Evolutionary conservation across 1,139 yeast species (phyloP).

Genomic region (Suhomyces kunorum): DNA sequence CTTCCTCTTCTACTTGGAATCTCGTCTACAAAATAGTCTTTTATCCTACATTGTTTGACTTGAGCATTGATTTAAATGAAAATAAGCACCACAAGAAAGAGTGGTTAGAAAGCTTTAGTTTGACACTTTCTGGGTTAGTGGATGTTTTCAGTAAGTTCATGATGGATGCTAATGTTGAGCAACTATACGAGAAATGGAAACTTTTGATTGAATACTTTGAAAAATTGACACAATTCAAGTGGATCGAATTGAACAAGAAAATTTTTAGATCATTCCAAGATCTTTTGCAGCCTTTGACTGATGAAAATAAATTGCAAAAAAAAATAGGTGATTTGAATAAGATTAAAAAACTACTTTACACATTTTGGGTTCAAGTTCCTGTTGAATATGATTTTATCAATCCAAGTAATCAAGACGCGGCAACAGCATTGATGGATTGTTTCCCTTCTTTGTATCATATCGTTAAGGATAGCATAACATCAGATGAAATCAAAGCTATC

Average conservation of each 20-base stretch:
- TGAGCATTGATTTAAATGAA: constrained; percentile 18
- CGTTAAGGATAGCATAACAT: constrained; percentile 28
- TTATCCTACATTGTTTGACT: constrained; percentile 27
- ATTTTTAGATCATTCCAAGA: constrained; percentile 55
- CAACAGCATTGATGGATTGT: constrained; percentile 51
- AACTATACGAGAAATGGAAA: constrained; percentile 39
- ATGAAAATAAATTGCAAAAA: background rate
- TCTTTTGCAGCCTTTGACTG: constrained; percentile 33
- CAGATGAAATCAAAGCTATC: constrained; percentile 42
- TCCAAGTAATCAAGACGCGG: constrained; percentile 57
- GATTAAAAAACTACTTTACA: constrained; percentile 48
- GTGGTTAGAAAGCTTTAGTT: constrained; percentile 57
- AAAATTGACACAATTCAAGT: constrained; percentile 36
- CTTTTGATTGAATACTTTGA: constrained; percentile 51
- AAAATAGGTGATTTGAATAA: constrained; percentile 13
- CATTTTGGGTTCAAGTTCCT: constrained; percentile 64
- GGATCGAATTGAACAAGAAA: constrained; percentile 51
- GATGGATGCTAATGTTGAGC: constrained; percentile 24
- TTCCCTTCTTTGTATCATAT: constrained; percentile 50
- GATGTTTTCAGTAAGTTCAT: constrained; percentile 51
- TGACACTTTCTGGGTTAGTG: constrained; percentile 61
- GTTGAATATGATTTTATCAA: constrained; percentile 59
- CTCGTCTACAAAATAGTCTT: constrained; percentile 55
- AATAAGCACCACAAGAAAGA: constrained; percentile 31
- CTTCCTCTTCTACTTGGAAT: constrained; percentile 54